Evolutionary conservation across 495 filamentous ascomycete species (phyloP).

Genomic region (Annulohypoxylon stygium): DNA sequence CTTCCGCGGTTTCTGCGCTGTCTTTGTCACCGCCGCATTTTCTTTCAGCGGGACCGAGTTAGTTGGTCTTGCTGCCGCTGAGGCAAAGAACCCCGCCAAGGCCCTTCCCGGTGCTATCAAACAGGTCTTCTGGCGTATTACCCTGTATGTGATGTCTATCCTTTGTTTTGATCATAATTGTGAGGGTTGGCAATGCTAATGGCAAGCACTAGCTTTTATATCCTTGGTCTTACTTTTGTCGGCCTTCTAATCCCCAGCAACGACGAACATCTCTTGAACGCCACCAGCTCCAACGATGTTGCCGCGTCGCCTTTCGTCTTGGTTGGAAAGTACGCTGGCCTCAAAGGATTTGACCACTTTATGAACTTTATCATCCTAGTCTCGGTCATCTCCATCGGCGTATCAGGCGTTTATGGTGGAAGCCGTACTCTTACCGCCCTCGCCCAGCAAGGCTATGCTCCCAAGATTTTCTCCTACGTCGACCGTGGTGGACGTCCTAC

Average conservation of each 20-base stretch:
- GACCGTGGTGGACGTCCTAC: conserved; percentile 71
- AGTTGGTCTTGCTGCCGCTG: conserved; percentile 79
- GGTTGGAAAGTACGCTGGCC: conserved; percentile 74
- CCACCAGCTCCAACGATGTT: conserved; percentile 62
- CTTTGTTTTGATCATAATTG: background rate
- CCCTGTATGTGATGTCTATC: conserved; percentile 50
- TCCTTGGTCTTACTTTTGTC: conserved; percentile 78
- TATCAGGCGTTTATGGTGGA: conserved; percentile 76
- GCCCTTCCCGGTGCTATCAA: conserved; percentile 75
- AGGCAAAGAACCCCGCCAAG: conserved; percentile 74
- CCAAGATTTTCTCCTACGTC: conserved; percentile 70
- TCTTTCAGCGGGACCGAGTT: conserved; percentile 80
- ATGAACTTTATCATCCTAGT: conserved; percentile 82
- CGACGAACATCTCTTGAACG: conserved; percentile 66
- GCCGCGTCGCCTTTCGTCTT: conserved; percentile 82
- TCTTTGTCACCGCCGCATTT: conserved; percentile 82
- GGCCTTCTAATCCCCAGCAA: conserved; percentile 76
- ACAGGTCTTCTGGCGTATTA: conserved; percentile 81
- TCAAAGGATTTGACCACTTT: conserved; percentile 74
- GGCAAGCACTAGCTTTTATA: conserved; percentile 72
- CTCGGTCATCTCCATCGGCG: conserved; percentile 75
- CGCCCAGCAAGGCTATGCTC: conserved; percentile 68
- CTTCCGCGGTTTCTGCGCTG: conserved; percentile 78
- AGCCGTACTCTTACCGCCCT: conserved; percentile 77
- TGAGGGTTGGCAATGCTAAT: conserved; percentile 28